Evolutionary conservation across 2,329 filamentous ascomycete species (phyloP).

Genomic region (Polychaeton citri): DNA sequence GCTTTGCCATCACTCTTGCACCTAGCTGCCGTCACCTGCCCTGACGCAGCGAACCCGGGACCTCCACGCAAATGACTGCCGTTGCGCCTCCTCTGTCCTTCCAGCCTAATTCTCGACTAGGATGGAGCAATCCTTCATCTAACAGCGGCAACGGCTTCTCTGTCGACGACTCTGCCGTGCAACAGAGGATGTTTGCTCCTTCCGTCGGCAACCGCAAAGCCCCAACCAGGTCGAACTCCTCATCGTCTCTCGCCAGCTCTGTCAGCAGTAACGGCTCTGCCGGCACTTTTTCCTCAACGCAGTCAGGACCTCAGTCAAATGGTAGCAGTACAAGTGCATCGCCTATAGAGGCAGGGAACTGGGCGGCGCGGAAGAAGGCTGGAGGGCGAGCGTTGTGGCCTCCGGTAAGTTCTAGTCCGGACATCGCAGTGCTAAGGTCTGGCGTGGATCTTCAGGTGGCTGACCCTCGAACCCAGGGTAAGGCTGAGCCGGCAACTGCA

Average conservation of each 20-base stretch:
- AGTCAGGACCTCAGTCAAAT: slow-evolving; percentile 51
- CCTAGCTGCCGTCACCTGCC: neutral
- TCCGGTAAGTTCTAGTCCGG: slow-evolving; percentile 18
- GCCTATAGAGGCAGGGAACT: slow-evolving; percentile 25
- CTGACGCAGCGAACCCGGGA: neutral
- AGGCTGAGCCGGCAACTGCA: slow-evolving; percentile 51
- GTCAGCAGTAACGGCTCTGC: slow-evolving; percentile 45
- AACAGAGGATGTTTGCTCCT: slow-evolving; percentile 62
- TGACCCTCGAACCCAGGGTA: too few species aligned
- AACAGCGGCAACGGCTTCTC: slow-evolving; percentile 47
- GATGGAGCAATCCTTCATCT: slow-evolving; percentile 42
- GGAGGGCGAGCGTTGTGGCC: slow-evolving; percentile 46
- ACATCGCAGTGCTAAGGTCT: too few species aligned
- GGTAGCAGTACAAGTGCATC: slow-evolving; percentile 36
- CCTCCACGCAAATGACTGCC: slow-evolving; percentile 42
- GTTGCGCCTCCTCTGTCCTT: slow-evolving; percentile 52
- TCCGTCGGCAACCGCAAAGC: slow-evolving; percentile 62
- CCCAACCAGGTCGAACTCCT: slow-evolving; percentile 77
- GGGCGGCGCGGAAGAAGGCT: slow-evolving; percentile 38
- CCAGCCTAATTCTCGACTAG: slow-evolving; percentile 36
- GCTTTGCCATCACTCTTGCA: neutral
- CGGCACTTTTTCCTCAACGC: slow-evolving; percentile 26
- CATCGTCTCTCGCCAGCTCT: slow-evolving; percentile 60
- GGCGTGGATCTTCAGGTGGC: too few species aligned
- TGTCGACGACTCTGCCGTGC: slow-evolving; percentile 72